A percentile compares a stretch with the other conserved stretches of the same genome.
These are phyloP conservation scores for Candida dubliniensis DNA, from an alignment of 1,139 yeast species.

Conservation along the genomic window DNA sequence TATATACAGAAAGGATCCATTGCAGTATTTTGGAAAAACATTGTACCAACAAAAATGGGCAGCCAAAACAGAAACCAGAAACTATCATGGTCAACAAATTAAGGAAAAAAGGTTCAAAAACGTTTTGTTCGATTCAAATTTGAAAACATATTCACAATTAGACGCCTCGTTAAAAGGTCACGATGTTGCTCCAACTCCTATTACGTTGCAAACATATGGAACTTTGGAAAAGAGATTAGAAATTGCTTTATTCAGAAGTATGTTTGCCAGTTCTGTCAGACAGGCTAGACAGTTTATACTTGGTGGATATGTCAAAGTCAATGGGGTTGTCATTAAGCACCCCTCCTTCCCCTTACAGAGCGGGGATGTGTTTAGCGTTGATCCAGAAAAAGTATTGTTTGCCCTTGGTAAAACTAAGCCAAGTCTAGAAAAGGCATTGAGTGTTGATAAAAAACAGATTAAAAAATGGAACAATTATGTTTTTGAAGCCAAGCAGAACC, in stretches of 20 bases:
- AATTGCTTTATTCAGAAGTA: conserved; percentile 82
- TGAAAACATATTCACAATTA: conserved; percentile 83
- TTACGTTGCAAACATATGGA: conserved; percentile 85
- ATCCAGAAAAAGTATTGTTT: conserved; percentile 79
- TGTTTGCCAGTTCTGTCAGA: conserved; percentile 92
- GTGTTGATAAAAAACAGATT: conserved; percentile 70
- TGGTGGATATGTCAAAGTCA: conserved; percentile 81
- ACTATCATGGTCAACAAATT: conserved; percentile 93
- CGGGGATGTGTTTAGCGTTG: conserved; percentile 86
- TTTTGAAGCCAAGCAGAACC: conserved; percentile 54
- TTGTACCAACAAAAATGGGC: conserved; percentile 89
- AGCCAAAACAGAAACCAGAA: conserved; percentile 88
- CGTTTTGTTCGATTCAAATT: conserved; percentile 61
- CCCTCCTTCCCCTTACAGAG: conserved; percentile 78
- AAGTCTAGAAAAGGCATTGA: conserved; percentile 61
- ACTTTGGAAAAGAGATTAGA: conserved; percentile 86
- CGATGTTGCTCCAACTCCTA: conserved; percentile 64
- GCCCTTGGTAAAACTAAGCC: conserved; percentile 90
- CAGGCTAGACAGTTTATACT: conserved; percentile 90
- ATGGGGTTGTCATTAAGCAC: conserved; percentile 73
- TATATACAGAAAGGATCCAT: conserved; percentile 64
- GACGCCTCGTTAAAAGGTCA: conserved; percentile 71
- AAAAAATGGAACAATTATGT: conserved; percentile 75
- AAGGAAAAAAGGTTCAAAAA: conserved; percentile 82
- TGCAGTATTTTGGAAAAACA: conserved; percentile 55